phyloP scores from a whole-genome alignment of 345 rosid species.

The Arabis hirsuta region DNA sequence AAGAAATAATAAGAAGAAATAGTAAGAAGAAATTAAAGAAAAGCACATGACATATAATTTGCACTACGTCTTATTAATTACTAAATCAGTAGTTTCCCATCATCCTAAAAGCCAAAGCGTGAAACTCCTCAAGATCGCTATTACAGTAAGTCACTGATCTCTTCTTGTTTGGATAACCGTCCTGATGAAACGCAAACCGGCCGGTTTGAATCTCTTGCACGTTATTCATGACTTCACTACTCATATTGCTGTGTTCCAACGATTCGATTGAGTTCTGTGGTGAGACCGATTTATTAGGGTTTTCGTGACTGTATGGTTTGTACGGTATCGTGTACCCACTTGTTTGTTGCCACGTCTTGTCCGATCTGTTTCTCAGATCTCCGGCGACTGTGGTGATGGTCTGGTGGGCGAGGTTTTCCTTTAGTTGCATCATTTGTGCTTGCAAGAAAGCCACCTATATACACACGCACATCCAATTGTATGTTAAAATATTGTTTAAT shows the following conservation, averaged over 20 bases:
- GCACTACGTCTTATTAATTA: too few species aligned
- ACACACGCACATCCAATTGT: not conserved
- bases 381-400: conserved; percentile 21
- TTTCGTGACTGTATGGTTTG: conserved; percentile 37
- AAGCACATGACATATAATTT: too few species aligned
- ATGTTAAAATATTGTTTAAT: not conserved
- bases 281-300: conserved; percentile 44
- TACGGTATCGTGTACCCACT: conserved; percentile 32
- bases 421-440: conserved; percentile 78
- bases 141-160: conserved; percentile 40
- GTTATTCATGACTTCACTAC: conserved; percentile 10
- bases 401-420: conserved; percentile 57
- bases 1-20: too few species aligned
- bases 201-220: conserved; percentile 7
- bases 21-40: too few species aligned
- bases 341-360: conserved; percentile 25
- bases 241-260: conserved; percentile 6
- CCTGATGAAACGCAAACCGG: not conserved
- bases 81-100: conserved; percentile 19
- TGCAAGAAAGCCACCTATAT: conserved; percentile 69
- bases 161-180: not conserved
- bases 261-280: conserved; percentile 70
- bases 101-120: conserved; percentile 83
- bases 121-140: conserved; percentile 77
- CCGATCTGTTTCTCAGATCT: conserved; percentile 15